Evolutionary conservation across 2,329 filamentous ascomycete species (phyloP).

Genomic region (Sphaceloma murrayae): DNA sequence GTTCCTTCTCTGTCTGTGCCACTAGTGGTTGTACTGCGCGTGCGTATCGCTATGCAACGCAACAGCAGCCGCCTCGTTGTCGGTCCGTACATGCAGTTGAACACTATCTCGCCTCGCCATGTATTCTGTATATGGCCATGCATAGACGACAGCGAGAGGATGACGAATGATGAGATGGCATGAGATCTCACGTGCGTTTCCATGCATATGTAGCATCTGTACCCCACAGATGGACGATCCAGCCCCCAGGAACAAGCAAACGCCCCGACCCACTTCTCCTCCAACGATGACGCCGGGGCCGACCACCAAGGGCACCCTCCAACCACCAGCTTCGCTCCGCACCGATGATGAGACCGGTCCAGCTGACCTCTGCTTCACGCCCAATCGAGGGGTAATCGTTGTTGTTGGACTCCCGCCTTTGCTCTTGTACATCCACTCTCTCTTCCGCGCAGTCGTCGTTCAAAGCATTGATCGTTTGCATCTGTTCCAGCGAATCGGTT

Average conservation of each 20-base stretch:
- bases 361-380: no score
- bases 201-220: neutral
- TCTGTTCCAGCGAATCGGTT: no score
- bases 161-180: no score
- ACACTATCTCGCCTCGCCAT: no score
- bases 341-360: neutral
- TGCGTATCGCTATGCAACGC: neutral
- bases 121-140: no score
- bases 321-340: neutral
- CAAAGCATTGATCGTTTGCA: no score
- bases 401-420: no score
- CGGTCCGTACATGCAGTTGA: no score
- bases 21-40: neutral
- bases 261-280: neutral
- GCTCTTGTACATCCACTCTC: neutral
- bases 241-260: neutral
- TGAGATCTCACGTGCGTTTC: neutral
- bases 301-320: neutral
- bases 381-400: no score
- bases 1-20: neutral
- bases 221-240: slow-evolving; percentile 7
- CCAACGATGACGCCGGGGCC: slow-evolving; percentile 1
- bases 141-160: no score
- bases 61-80: no score
- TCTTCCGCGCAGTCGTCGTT: neutral